Evolutionary conservation across 2,329 filamentous ascomycete species (phyloP).

Genomic region (Parafenestella ontariensis): DNA sequence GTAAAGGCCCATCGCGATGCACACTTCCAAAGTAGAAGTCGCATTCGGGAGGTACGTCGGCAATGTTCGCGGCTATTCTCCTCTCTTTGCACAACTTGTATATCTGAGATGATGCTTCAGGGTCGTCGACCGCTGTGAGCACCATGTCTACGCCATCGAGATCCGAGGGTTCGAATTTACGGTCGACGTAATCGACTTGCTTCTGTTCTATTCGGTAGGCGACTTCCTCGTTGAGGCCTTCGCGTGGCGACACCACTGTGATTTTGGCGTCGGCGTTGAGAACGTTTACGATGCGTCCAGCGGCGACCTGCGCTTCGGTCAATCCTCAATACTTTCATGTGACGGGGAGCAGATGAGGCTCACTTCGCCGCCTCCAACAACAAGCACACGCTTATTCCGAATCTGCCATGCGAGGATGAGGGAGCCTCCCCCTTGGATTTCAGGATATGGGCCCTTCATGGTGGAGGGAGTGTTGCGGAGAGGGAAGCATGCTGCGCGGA

Average conservation of each 20-base stretch:
- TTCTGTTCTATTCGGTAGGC: slow-evolving; percentile 76
- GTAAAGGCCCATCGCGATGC: slow-evolving; percentile 90
- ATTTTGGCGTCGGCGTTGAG: slow-evolving; percentile 95
- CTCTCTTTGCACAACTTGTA: slow-evolving; percentile 92
- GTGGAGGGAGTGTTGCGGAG: slow-evolving; percentile 28
- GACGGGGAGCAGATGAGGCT: slow-evolving; percentile 33
- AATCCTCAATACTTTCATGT: slow-evolving; percentile 38
- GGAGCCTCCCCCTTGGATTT: slow-evolving; percentile 88
- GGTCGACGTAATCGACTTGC: slow-evolving; percentile 81
- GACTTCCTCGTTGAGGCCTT: slow-evolving; percentile 88
- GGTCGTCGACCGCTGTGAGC: slow-evolving; percentile 90
- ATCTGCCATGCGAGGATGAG: slow-evolving; percentile 97
- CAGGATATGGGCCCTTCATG: slow-evolving; percentile 69
- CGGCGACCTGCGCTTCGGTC: slow-evolving; percentile 75
- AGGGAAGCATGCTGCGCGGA: slow-evolving; percentile 31
- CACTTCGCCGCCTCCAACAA: slow-evolving; percentile 95
- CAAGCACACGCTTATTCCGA: slow-evolving; percentile 84
- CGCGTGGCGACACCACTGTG: slow-evolving; percentile 79
- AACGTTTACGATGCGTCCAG: slow-evolving; percentile 89
- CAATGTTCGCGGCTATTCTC: slow-evolving; percentile 90
- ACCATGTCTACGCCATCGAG: slow-evolving; percentile 86
- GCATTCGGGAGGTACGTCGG: slow-evolving; percentile 94
- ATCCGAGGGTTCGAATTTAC: slow-evolving; percentile 84
- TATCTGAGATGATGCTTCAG: slow-evolving; percentile 84
- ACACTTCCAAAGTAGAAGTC: slow-evolving; percentile 99